Evolutionary conservation across 176 grass and related monocot species (phyloP), one percentile per base, ranked within the genome.

Genomic region (Phoenix dactylifera): DNA sequence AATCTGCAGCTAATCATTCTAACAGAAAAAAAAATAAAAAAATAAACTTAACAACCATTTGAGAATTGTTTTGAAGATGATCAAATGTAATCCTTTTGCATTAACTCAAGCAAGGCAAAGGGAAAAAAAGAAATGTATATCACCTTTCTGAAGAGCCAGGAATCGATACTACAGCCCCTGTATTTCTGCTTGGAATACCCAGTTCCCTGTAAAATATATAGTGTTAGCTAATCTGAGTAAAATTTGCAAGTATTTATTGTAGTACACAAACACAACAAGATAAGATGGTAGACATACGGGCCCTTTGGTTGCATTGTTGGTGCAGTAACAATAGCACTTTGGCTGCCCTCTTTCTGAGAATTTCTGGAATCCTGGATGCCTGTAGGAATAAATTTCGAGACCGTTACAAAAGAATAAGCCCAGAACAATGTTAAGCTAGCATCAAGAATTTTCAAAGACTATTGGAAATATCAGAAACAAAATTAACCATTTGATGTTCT

Each of bases 221-320:
- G 35, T 14, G 35, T 44, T 44, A 44, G 9, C 1, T 14, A 44
- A 44, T 12, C 35, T 44, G 7, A 44, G 35, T 44, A 44, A 44
- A 44, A 44, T 12, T 6, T 44, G 35, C 35, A 44, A 12, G 35
- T 6, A 12, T 44, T 44, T 44, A 44, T 44, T 44, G 9, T 44
- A 76, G 58, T 55, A 60, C 55, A 24, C 59, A 60, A 77, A 73
- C 24, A 5, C 5, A 59, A 55, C 18, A 60, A 14, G 29, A 66
- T 49, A 75, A 67, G 56, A 63, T 77, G 75, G 55, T n/a, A 64
- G 1, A 66, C 87, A 74, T 76, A 98, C 93, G 84, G 87, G 76
- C 72, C 84, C 80, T 98, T 98, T 55, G 87, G 87, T 52, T 88
- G 79, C 81, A 92, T 74, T 67, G 72, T 49, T 54, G 84, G 84